Conservation (phyloP, 2,329 filamentous ascomycete species). For the Didymella lethalis region DNA sequence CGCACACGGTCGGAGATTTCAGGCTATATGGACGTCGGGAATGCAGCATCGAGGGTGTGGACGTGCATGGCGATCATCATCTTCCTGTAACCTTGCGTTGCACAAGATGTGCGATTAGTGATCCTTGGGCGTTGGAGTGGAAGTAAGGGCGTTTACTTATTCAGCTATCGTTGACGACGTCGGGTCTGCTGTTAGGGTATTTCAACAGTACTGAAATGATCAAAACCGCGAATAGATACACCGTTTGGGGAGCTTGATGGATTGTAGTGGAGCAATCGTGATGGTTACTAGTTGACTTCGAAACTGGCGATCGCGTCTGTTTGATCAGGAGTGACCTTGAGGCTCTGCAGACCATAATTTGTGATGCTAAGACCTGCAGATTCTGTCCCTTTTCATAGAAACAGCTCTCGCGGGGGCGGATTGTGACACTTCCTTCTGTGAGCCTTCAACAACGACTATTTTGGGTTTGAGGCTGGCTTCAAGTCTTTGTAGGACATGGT, state of each 20-base stretch:
- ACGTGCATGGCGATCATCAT: slow-evolving; percentile 9
- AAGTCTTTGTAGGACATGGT: background rate
- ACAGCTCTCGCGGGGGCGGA: background rate
- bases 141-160: background rate
- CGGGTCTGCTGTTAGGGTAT: background rate
- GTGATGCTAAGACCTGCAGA: slow-evolving; percentile 1
- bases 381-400: background rate
- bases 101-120: slow-evolving; percentile 11
- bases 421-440: background rate
- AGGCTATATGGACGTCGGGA: background rate
- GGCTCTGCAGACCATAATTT: background rate
- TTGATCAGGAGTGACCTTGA: background rate
- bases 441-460: background rate
- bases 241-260: background rate
- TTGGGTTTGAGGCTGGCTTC: background rate
- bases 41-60: slow-evolving; percentile 3
- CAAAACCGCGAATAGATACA: background rate
- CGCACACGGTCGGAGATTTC: slow-evolving; percentile 4
- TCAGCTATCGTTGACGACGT: background rate
- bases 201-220: background rate
- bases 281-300: background rate
- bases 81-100: slow-evolving; percentile 4
- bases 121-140: slow-evolving; percentile 1
- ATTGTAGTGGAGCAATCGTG: background rate
- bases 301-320: background rate